phyloP scores from a whole-genome alignment of 2,329 filamentous ascomycete species.

The Diaporthe velutina region DNA sequence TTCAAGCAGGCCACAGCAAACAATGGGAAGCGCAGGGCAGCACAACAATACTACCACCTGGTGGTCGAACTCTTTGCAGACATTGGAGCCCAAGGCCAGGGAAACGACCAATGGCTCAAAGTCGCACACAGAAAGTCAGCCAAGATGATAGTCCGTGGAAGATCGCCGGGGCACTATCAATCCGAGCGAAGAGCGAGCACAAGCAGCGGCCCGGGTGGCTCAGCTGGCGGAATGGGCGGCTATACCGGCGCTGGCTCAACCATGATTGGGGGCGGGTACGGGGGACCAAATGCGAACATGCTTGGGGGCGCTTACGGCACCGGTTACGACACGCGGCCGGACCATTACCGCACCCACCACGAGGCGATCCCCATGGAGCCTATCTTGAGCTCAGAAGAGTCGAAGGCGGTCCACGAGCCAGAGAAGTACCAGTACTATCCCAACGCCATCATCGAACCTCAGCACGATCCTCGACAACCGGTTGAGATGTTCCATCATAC shows the following conservation, averaged over 20 bases:
- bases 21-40: slow-evolving; percentile 90
- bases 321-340: slow-evolving; percentile 55
- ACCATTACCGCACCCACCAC: slow-evolving; percentile 60
- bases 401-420: slow-evolving; percentile 60
- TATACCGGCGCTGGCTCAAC: slow-evolving; percentile 52
- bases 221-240: slow-evolving; percentile 71
- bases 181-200: slow-evolving; percentile 77
- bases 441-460: slow-evolving; percentile 62
- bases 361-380: slow-evolving; percentile 65
- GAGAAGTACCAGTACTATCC: slow-evolving; percentile 70
- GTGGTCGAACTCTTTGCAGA: slow-evolving; percentile 86
- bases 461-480: slow-evolving; percentile 55
- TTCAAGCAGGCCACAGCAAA: slow-evolving; percentile 96
- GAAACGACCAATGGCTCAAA: slow-evolving; percentile 72
- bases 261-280: slow-evolving; percentile 56
- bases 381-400: slow-evolving; percentile 64
- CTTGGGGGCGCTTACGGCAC: slow-evolving; percentile 54
- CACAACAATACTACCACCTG: slow-evolving; percentile 94
- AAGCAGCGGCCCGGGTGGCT: slow-evolving; percentile 76
- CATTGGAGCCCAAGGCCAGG: slow-evolving; percentile 60
- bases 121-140: slow-evolving; percentile 80
- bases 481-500: slow-evolving; percentile 63
- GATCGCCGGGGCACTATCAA: slow-evolving; percentile 85
- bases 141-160: slow-evolving; percentile 88
- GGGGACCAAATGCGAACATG: slow-evolving; percentile 52